Evolutionary conservation across 2,329 filamentous ascomycete species (phyloP).

Genomic region (Fusarium sp.): DNA sequence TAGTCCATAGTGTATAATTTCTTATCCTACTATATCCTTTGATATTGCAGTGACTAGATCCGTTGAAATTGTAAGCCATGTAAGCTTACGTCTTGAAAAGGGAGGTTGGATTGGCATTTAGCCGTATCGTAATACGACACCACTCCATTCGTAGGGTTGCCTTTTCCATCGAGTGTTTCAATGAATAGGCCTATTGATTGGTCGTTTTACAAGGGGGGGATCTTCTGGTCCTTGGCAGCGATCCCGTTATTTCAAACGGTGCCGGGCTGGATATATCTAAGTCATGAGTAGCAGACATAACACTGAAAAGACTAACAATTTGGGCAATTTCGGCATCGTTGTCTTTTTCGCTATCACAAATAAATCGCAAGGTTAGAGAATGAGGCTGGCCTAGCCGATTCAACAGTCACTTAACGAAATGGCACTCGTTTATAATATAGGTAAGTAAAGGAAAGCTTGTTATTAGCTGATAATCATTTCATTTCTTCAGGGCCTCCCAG

Average conservation of each 20-base stretch:
- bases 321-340: neutral
- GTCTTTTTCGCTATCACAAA: neutral
- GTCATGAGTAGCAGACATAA: neutral
- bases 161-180: conserved; percentile 24
- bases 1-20: conserved; percentile 55
- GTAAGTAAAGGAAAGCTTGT: neutral
- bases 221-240: neutral
- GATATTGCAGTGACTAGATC: neutral
- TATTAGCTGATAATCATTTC: neutral
- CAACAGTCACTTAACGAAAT: neutral
- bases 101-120: conserved; percentile 16
- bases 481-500: neutral
- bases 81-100: neutral
- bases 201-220: neutral
- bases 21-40: conserved; percentile 35
- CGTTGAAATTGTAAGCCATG: neutral
- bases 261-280: neutral
- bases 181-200: conserved; percentile 15
- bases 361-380: neutral
- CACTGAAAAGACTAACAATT: neutral
- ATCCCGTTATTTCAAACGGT: neutral
- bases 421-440: neutral
- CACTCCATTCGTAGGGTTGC: conserved; percentile 24
- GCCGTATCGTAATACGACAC: neutral
- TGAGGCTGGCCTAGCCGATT: neutral